Evolutionary conservation across 257 asterid species (phyloP).

Genomic region (Ophiorrhiza pumila): DNA sequence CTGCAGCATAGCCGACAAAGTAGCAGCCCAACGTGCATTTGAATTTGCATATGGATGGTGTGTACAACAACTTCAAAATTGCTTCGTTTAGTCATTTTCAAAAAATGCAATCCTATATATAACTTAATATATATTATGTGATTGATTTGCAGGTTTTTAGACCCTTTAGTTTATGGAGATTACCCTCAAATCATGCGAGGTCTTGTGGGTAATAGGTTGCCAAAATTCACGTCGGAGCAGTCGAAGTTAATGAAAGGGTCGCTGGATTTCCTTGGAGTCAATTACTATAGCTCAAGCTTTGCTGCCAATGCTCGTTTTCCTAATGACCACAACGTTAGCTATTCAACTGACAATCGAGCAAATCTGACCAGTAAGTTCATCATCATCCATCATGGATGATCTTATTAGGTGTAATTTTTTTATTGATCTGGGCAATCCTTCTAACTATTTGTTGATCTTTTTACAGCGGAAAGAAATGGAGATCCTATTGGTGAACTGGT

Average conservation of each 20-base stretch:
- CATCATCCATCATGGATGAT: no score
- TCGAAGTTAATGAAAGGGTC: slow-evolving; percentile 42
- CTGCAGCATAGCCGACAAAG: slow-evolving; percentile 8
- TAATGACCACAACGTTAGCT: slow-evolving; percentile 5
- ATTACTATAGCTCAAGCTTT: slow-evolving; percentile 49
- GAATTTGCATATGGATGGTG: slow-evolving; percentile 49
- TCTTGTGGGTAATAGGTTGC: slow-evolving; percentile 42
- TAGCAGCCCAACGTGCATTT: slow-evolving; percentile 38
- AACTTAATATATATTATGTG: background rate
- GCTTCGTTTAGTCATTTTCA: background rate
- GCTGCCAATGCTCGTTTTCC: slow-evolving; percentile 23
- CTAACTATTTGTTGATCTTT: no score
- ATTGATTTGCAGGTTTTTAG: slow-evolving; percentile 36
- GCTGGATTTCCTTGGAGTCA: slow-evolving; percentile 49
- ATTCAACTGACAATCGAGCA: background rate
- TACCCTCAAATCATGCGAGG: slow-evolving; percentile 47
- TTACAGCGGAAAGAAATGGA: background rate
- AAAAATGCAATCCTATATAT: no score
- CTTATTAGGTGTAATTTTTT: no score
- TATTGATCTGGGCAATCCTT: no score
- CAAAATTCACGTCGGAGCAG: slow-evolving; percentile 34
- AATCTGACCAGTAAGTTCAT: background rate
- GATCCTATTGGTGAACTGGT: no score
- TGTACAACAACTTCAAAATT: background rate
- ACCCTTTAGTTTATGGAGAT: slow-evolving; percentile 45